Percentiles rank a stretch among this genome's conserved stretches.
Evolutionary conservation across 179 eudicot species (phyloP).

Genomic region (Silene coronaria): DNA sequence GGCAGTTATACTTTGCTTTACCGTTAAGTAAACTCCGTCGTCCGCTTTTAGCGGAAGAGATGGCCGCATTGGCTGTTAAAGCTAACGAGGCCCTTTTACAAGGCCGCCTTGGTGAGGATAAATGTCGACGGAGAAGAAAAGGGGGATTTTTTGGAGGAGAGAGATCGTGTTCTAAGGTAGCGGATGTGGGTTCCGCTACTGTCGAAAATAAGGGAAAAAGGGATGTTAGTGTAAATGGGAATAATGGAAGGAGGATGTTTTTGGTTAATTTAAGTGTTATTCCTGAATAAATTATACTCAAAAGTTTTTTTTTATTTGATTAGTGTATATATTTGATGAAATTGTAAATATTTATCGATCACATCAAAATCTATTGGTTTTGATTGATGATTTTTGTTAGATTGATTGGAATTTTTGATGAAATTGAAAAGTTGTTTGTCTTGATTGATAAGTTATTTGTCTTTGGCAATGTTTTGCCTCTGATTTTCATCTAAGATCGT

Average conservation of each 20-base stretch:
- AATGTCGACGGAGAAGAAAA: constrained; percentile 24
- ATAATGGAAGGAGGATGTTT: constrained; percentile 13
- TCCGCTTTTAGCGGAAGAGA: constrained; percentile 58
- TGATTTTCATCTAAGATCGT: too few species aligned
- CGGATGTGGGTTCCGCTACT: constrained; percentile 18
- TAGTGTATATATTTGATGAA: constrained; percentile 5
- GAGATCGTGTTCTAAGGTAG: constrained; percentile 17
- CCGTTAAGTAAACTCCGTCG: constrained; percentile 43
- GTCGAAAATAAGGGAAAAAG: constrained; percentile 12
- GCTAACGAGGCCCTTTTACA: constrained; percentile 64
- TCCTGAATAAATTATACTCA: too few species aligned
- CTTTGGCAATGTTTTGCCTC: too few species aligned
- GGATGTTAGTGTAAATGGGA: constrained; percentile 3
- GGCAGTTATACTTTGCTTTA: constrained; percentile 68
- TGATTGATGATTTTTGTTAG: neutral
- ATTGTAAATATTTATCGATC: neutral
- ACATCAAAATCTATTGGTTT: neutral
- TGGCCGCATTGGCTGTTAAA: constrained; percentile 85
- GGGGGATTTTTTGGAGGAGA: constrained; percentile 20
- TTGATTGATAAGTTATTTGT: too few species aligned
- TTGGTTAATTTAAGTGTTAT: constrained; percentile 28
- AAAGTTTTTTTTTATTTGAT: neutral
- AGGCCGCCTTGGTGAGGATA: constrained; percentile 21
- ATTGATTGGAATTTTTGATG: neutral
- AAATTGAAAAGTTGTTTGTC: neutral